These are phyloP conservation scores for Suillus weaverae DNA, from an alignment of 768 basidiomycete species.

Conservation along the genomic window DNA sequence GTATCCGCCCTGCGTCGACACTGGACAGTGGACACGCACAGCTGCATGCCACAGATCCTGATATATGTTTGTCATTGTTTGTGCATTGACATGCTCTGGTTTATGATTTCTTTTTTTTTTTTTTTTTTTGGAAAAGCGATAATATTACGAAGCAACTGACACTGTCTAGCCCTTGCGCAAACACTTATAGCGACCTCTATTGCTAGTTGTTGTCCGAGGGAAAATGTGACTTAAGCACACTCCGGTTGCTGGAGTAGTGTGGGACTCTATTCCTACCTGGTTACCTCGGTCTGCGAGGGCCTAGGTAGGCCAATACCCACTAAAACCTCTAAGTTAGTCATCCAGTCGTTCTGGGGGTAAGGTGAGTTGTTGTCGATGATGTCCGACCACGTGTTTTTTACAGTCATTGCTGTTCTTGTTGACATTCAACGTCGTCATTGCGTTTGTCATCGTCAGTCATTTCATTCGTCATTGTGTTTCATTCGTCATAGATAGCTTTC, in stretches of 20 bases:
- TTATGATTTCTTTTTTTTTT: too few species aligned
- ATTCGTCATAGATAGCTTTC: too few species aligned
- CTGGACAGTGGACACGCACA: too few species aligned
- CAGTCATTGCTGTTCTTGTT: too few species aligned
- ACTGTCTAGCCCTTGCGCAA: slow-evolving; percentile 4
- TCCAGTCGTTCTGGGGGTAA: neutral
- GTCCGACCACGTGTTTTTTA: neutral
- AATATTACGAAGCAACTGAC: neutral
- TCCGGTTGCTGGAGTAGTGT: neutral
- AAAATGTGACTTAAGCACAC: neutral
- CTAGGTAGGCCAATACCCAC: neutral
- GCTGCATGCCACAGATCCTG: too few species aligned
- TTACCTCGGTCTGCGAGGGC: neutral
- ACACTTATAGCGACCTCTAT: neutral
- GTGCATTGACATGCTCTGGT: too few species aligned
- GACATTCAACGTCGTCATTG: too few species aligned
- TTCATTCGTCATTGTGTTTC: too few species aligned
- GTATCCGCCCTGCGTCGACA: too few species aligned
- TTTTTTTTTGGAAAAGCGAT: slow-evolving; percentile 23
- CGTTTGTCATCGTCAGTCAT: too few species aligned
- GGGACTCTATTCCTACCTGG: neutral
- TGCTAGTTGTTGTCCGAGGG: neutral
- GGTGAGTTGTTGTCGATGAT: too few species aligned
- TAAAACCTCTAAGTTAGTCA: neutral
- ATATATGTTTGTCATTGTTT: too few species aligned